Conservation (phyloP, 768 basidiomycete species). For the Lentinus brumalis region DNA sequence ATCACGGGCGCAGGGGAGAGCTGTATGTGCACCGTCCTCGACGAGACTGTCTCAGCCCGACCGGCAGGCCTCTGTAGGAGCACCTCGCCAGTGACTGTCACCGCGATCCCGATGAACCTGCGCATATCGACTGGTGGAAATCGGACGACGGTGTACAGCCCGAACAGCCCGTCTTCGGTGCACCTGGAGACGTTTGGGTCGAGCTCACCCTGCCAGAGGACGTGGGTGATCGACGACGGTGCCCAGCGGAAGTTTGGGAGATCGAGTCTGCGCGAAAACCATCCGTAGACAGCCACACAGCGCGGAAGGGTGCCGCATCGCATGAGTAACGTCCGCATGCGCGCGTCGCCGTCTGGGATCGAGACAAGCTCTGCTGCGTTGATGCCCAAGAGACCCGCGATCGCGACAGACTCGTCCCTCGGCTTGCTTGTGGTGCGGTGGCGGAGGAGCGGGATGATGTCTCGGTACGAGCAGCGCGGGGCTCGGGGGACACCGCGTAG, state of each 20-base stretch:
- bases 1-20: too few species aligned
- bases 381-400: constrained; percentile 1
- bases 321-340: constrained; percentile 6
- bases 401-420: constrained; percentile 4
- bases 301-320: not conserved
- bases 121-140: not conserved
- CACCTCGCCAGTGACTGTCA: too few species aligned
- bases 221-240: not conserved
- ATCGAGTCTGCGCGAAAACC: not conserved
- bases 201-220: not conserved
- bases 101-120: too few species aligned
- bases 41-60: too few species aligned
- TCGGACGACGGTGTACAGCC: not conserved
- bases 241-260: constrained; percentile 4
- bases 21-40: too few species aligned
- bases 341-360: not conserved
- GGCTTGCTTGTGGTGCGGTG: constrained; percentile 6
- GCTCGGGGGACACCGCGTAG: not conserved
- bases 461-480: not conserved
- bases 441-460: not conserved
- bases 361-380: not conserved
- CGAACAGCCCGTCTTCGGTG: constrained; percentile 1
- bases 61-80: too few species aligned
- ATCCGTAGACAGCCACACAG: not conserved
- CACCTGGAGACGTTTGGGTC: not conserved